Percentiles rank a stretch among this genome's conserved stretches.
These are phyloP conservation scores for Linaria vulgaris DNA, from an alignment of 257 asterid genomes.

Conservation along the genomic window DNA sequence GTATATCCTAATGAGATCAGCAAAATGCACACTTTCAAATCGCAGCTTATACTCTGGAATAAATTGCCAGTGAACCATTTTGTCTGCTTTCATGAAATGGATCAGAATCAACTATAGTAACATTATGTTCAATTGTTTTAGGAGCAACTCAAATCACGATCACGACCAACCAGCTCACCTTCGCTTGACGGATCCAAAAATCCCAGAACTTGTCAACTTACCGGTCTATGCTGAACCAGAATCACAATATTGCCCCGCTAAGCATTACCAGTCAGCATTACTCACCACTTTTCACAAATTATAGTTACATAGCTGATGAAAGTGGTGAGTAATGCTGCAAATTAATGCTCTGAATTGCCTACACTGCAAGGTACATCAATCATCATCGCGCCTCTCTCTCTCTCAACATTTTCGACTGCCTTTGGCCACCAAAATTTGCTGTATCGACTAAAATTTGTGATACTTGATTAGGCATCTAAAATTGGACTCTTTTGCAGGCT, in stretches of 20 bases:
- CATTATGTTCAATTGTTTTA: constrained; percentile 28
- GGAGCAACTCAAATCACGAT: constrained; percentile 97
- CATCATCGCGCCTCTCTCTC: too few species aligned
- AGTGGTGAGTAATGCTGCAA: constrained; percentile 68
- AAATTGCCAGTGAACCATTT: background rate
- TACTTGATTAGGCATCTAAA: too few species aligned
- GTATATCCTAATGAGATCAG: background rate
- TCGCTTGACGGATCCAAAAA: constrained; percentile 60
- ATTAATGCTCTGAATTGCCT: constrained; percentile 95
- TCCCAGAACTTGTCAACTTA: constrained; percentile 70
- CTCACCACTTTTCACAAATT: constrained; percentile 17
- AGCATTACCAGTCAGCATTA: constrained; percentile 79
- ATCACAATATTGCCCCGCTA: constrained; percentile 94
- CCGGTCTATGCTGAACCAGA: constrained; percentile 85
- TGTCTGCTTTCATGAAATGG: background rate
- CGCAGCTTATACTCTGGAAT: too few species aligned
- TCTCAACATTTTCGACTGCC: too few species aligned
- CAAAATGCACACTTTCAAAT: background rate
- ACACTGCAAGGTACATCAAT: constrained; percentile 99
- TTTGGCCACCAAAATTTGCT: too few species aligned
- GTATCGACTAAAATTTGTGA: too few species aligned
- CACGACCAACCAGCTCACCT: constrained; percentile 97
- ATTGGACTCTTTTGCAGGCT: constrained; percentile 49
- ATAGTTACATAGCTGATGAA: constrained; percentile 74
- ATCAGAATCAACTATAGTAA: background rate